A percentile compares a stretch with the other conserved stretches of the same genome.
phyloP scores from a whole-genome alignment of 192 early-diverging fungal genomes.

The Coemansia sp. region DNA sequence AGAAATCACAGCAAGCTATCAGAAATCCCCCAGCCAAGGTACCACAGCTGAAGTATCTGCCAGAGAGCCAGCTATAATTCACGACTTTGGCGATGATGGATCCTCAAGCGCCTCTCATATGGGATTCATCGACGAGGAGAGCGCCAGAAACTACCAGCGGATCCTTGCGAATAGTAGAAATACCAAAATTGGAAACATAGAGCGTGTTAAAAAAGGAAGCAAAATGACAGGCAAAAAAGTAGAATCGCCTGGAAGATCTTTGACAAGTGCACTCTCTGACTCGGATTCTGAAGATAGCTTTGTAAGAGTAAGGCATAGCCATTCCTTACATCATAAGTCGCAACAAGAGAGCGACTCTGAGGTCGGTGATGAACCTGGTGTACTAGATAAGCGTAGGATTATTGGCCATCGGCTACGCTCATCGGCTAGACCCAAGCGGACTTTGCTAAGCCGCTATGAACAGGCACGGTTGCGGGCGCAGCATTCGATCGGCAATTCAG shows the following conservation, averaged over 20 bases:
- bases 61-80: background rate
- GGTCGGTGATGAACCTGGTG: slow-evolving; percentile 18
- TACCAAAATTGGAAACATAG: background rate
- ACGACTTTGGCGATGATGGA: slow-evolving; percentile 2
- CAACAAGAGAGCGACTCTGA: slow-evolving; percentile 34
- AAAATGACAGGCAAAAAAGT: background rate
- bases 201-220: background rate
- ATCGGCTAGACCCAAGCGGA: background rate
- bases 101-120: background rate
- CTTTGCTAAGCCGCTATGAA: slow-evolving; percentile 20
- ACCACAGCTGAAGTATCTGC: background rate
- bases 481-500: slow-evolving; percentile 14
- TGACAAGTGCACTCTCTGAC: background rate
- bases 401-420: slow-evolving; percentile 32
- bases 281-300: background rate
- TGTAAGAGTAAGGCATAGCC: background rate
- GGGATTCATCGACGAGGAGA: slow-evolving; percentile 52
- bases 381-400: slow-evolving; percentile 19
- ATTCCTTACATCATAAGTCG: background rate
- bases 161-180: slow-evolving; percentile 15
- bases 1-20: background rate
- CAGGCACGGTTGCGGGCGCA: slow-evolving; percentile 26
- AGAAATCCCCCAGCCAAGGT: background rate
- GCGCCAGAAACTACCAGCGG: slow-evolving; percentile 39
- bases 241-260: background rate